phyloP scores from a whole-genome alignment of 2,329 filamentous ascomycete species.

The Ophiocordyceps camponoti-leonardi region DNA sequence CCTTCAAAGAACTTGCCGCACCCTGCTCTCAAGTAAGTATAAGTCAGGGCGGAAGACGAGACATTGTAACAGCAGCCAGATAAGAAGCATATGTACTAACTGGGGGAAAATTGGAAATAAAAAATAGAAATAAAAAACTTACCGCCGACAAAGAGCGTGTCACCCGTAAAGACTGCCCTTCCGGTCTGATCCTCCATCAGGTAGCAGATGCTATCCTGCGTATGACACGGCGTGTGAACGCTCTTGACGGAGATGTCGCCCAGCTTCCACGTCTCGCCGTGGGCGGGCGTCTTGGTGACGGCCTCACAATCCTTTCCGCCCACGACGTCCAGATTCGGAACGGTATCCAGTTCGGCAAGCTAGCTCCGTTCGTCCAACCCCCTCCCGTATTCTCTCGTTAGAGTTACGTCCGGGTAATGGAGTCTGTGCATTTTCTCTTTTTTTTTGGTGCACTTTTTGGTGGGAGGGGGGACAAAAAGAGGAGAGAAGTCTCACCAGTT shows the following conservation, averaged over 20 bases:
- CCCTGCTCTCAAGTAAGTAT: constrained; percentile 27
- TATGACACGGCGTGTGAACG: constrained; percentile 94
- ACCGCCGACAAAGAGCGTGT: constrained; percentile 92
- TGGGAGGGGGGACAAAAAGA: not conserved
- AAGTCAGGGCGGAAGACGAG: too few species aligned
- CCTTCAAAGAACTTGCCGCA: constrained; percentile 97
- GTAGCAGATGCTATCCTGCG: constrained; percentile 96
- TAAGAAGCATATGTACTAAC: too few species aligned
- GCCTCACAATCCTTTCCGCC: constrained; percentile 74
- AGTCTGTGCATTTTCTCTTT: too few species aligned
- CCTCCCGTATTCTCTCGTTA: too few species aligned
- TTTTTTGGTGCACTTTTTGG: not conserved
- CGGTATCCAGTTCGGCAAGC: constrained; percentile 26
- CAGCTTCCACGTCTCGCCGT: constrained; percentile 66
- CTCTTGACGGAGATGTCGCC: constrained; percentile 71
- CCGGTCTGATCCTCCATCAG: constrained; percentile 64
- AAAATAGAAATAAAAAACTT: too few species aligned
- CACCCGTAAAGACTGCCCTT: constrained; percentile 81
- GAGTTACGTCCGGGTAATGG: too few species aligned
- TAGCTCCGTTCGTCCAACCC: constrained; percentile 4
- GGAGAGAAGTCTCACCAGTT: constrained; percentile 40
- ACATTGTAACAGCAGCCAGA: too few species aligned
- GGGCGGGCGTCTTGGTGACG: constrained; percentile 58
- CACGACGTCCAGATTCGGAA: constrained; percentile 54
- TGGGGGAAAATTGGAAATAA: too few species aligned